These are phyloP conservation scores for Camelina neglecta DNA, from an alignment of 345 rosid species.

Conservation along the genomic window DNA sequence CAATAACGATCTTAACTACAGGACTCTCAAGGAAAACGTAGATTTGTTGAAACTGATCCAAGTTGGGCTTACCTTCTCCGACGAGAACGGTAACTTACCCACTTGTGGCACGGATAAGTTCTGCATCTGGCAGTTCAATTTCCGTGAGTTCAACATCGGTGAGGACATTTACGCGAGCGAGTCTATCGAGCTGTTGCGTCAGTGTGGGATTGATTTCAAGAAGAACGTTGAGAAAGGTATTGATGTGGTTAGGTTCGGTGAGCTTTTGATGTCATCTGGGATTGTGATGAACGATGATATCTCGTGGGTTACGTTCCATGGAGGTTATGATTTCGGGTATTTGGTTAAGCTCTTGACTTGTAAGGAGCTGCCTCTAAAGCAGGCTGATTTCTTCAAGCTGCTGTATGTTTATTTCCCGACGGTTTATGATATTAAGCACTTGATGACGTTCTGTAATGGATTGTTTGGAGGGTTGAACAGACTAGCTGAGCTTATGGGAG, in stretches of 20 bases:
- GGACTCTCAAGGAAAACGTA: constrained; percentile 79
- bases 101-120: constrained; percentile 74
- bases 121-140: constrained; percentile 92
- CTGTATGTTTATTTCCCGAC: constrained; percentile 67
- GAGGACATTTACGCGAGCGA: constrained; percentile 84
- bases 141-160: constrained; percentile 73
- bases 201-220: constrained; percentile 85
- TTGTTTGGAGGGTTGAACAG: constrained; percentile 90
- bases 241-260: constrained; percentile 76
- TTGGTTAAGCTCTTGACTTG: constrained; percentile 80
- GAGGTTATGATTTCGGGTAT: constrained; percentile 90
- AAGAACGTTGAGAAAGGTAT: constrained; percentile 78
- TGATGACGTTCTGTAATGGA: constrained; percentile 91
- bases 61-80: constrained; percentile 79
- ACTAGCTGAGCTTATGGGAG: constrained; percentile 87
- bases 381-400: constrained; percentile 68
- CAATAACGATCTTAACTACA: constrained; percentile 78
- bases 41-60: constrained; percentile 87
- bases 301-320: constrained; percentile 83
- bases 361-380: constrained; percentile 62
- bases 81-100: constrained; percentile 76
- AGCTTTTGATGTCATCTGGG: constrained; percentile 90
- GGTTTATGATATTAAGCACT: constrained; percentile 82
- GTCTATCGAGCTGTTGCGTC: constrained; percentile 74
- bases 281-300: constrained; percentile 73